Base-by-base conservation (phyloP, 2,329 filamentous ascomycete species). In the Colletotrichum eleusines region DNA sequence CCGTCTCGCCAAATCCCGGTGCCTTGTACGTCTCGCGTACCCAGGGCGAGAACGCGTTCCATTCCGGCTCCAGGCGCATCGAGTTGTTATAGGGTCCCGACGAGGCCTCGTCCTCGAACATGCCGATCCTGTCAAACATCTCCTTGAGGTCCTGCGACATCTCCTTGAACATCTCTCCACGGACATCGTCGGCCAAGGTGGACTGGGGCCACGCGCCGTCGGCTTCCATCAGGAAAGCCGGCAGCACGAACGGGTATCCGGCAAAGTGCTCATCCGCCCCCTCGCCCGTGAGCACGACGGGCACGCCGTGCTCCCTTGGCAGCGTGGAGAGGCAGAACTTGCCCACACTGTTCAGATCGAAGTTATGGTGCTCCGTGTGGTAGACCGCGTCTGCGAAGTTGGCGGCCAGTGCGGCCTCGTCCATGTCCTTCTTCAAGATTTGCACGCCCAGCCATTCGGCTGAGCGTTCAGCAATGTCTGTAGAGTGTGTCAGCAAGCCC, bases 251-350 rank as follows among this genome's bases (percentile, higher is more conserved):
- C 0, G 80, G 77, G 72, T 89, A 89, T 38, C 87, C 87, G 2
- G 79, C 83, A 74, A 89, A 89, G 61, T 84, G 80, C 77, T 89
- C 87, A 71, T 89, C 87, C 11, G 85, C 77, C 5, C 85, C 86
- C 74, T 87, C 85, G 28, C 83, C 82, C 0, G 86, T 88, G 5
- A 89, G 77, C 3, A 89, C 83, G 5, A 88, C 87, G 69, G 87
- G 87, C 75, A 85, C 81, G 9, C 86, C 86, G 12, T 81, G 76
- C 48, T 84, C 78, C 16, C 78, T 81, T 0, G 84, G 81, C 1
- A 85, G 73, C 35, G 81, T 80, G 0, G 85, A 85, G 3, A 89
- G 79, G n/a, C 82, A 81, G 70, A 82, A 85, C 71, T 87, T 87
- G 33, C 82, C 86, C 20, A 89, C 81, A 33, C 78, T 83, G 74